Conservation (phyloP, 805 yeast species). For the Kuraishia borneana region DNA sequence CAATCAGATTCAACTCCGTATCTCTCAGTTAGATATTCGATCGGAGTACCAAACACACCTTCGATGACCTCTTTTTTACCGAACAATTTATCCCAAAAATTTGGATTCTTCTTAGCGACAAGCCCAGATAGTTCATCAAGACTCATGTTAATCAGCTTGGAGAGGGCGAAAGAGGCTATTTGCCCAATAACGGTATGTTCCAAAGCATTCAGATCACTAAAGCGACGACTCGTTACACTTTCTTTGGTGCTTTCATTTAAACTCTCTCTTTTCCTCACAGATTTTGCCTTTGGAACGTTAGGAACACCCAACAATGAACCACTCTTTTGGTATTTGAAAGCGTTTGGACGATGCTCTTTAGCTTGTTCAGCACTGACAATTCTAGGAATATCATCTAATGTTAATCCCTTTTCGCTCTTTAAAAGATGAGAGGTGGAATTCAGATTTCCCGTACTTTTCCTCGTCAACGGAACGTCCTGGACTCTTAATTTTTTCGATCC, state of each 20-base stretch:
- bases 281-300: constrained; percentile 23
- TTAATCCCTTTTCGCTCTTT: constrained; percentile 73
- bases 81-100: constrained; percentile 44
- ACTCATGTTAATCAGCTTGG: constrained; percentile 18
- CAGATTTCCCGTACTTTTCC: constrained; percentile 24
- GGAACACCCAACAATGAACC: constrained; percentile 18
- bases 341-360: constrained; percentile 84
- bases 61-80: constrained; percentile 4
- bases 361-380: constrained; percentile 97
- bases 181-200: constrained; percentile 53
- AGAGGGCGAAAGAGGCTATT: constrained; percentile 43
- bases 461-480: constrained; percentile 14
- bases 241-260: constrained; percentile 1
- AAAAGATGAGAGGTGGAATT: constrained; percentile 62
- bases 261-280: constrained; percentile 8
- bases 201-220: constrained; percentile 46
- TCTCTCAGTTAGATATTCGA: constrained; percentile 53
- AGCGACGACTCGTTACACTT: constrained; percentile 22
- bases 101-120: constrained; percentile 28
- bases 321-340: constrained; percentile 67
- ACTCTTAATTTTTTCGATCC: constrained; percentile 18
- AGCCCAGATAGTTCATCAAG: constrained; percentile 28
- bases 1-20: constrained; percentile 76
- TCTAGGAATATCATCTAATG: constrained; percentile 92
- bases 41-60: constrained; percentile 66